phyloP scores from a whole-genome alignment of 345 rosid species.

The sweet orange (Citrus sinensis) region DNA sequence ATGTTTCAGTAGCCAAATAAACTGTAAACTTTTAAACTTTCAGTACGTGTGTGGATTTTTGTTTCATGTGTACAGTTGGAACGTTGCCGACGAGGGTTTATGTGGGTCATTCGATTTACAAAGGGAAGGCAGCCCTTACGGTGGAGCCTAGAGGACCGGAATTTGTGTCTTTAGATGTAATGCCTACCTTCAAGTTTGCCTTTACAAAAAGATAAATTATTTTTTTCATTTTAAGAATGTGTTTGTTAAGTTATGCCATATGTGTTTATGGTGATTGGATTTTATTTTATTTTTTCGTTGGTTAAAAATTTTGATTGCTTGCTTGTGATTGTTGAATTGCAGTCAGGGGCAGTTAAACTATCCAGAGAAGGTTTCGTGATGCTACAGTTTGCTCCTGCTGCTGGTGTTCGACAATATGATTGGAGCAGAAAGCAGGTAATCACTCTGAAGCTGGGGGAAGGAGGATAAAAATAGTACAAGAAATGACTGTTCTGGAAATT shows the following conservation, averaged over 20 bases:
- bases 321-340: conserved; percentile 12
- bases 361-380: conserved; percentile 64
- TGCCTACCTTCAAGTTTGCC: conserved; percentile 5
- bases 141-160: conserved; percentile 83
- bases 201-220: neutral
- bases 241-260: neutral
- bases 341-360: conserved; percentile 86
- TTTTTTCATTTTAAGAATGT: neutral
- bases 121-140: conserved; percentile 93
- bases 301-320: conserved; percentile 12
- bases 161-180: conserved; percentile 67
- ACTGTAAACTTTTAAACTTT: neutral
- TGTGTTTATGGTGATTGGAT: neutral
- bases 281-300: neutral
- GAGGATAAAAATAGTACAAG: neutral
- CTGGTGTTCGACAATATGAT: conserved; percentile 73
- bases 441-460: neutral
- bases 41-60: neutral
- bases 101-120: conserved; percentile 84
- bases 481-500: neutral
- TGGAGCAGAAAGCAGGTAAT: conserved; percentile 91
- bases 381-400: conserved; percentile 88
- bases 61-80: conserved; percentile 31
- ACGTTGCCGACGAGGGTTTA: conserved; percentile 50
- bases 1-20: neutral